Conservation (phyloP, 768 basidiomycete genomes). For the Trametes punicea region DNA sequence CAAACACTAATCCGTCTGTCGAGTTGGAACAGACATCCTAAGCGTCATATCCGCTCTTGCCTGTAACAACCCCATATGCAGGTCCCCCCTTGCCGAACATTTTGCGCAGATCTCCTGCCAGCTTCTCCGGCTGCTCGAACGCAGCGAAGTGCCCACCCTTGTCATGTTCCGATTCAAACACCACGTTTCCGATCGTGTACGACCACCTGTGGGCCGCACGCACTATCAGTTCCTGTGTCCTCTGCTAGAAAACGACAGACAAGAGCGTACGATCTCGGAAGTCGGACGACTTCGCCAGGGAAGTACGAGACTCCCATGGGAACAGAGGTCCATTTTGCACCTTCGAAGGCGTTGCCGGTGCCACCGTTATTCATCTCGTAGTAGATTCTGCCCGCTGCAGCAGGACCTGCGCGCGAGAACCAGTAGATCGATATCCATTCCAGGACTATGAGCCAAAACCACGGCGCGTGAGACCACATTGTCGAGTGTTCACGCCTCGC, state of each 20-base stretch:
- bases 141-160: constrained; percentile 61
- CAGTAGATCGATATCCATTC: constrained; percentile 59
- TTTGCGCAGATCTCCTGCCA: constrained; percentile 48
- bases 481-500: too few relatives aligned
- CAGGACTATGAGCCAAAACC: constrained; percentile 50
- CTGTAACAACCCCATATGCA: constrained; percentile 45
- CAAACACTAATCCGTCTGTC: too few relatives aligned
- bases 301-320: constrained; percentile 32
- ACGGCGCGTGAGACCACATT: too few relatives aligned
- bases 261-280: constrained; percentile 23
- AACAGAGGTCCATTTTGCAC: constrained; percentile 13
- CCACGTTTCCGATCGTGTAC: constrained; percentile 34
- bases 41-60: constrained; percentile 38
- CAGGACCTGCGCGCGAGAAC: constrained; percentile 57
- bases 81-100: constrained; percentile 56
- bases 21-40: too few relatives aligned
- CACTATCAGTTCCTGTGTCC: not conserved
- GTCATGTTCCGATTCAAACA: constrained; percentile 47
- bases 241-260: not conserved
- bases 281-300: constrained; percentile 25
- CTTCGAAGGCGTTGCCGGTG: not conserved
- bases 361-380: constrained; percentile 37
- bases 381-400: constrained; percentile 57
- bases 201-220: constrained; percentile 38
- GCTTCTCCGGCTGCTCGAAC: constrained; percentile 43